Evolutionary conservation across 805 yeast genomes (phyloP).

Genomic region (Isabelozyma pseudorhagii): DNA sequence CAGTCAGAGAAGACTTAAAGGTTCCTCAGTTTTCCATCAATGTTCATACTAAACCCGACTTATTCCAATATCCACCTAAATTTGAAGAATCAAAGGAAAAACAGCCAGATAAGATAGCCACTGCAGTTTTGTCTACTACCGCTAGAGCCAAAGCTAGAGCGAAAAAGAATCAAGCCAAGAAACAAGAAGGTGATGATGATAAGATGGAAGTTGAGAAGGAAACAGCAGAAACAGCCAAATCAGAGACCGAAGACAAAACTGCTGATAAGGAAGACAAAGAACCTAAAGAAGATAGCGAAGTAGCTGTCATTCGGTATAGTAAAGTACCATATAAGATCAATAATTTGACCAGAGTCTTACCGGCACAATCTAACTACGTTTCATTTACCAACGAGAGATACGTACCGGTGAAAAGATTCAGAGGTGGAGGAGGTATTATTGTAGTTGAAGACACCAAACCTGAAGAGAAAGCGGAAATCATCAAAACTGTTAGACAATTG

Average conservation of each 20-base stretch:
- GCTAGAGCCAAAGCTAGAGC: conserved; percentile 93
- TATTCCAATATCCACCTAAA: conserved; percentile 88
- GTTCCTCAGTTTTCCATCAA: conserved; percentile 80
- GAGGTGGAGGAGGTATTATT: conserved; percentile 66
- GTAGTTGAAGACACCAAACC: conserved; percentile 65
- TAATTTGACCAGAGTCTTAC: conserved; percentile 86
- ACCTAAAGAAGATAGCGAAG: conserved; percentile 19
- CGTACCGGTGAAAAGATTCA: conserved; percentile 77
- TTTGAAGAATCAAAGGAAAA: conserved; percentile 74
- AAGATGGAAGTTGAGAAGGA: conserved; percentile 40
- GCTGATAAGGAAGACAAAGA: conserved; percentile 13
- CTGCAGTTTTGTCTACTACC: conserved; percentile 93
- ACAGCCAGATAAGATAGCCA: conserved; percentile 83
- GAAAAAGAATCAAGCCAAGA: conserved; percentile 54
- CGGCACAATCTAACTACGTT: conserved; percentile 80
- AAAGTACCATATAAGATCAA: conserved; percentile 66
- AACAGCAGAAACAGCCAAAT: conserved; percentile 12
- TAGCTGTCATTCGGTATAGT: conserved; percentile 49
- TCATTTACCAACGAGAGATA: conserved; percentile 79
- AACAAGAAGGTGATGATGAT: conserved; percentile 49
- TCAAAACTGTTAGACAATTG: conserved; percentile 81
- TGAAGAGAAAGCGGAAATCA: conserved; percentile 56
- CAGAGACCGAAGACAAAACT: conserved; percentile 7
- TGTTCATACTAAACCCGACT: conserved; percentile 76
- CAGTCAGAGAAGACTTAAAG: conserved; percentile 79